These are phyloP conservation scores for Chloropicon primus DNA, from an alignment of 139 green algal genomes.

Conservation along the genomic window DNA sequence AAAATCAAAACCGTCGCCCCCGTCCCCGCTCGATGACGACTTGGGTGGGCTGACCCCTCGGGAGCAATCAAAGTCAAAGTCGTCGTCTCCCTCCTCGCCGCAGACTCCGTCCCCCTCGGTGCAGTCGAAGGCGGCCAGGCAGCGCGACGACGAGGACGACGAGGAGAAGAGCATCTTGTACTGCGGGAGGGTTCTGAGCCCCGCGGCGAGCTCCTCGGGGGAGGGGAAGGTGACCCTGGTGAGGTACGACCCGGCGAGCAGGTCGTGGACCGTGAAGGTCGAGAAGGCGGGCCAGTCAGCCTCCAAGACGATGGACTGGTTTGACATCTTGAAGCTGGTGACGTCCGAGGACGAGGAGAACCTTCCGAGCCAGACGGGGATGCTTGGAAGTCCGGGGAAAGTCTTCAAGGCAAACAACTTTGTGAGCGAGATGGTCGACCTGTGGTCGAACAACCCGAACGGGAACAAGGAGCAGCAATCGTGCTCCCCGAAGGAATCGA, in stretches of 20 bases:
- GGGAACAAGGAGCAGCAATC: background rate
- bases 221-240: background rate
- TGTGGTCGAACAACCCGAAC: background rate
- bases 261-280: background rate
- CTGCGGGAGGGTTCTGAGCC: background rate
- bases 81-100: no score
- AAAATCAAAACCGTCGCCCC: no score
- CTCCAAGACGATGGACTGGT: background rate
- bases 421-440: background rate
- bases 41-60: no score
- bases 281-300: background rate
- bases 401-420: background rate
- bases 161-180: background rate
- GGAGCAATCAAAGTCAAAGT: no score
- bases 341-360: background rate
- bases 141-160: background rate
- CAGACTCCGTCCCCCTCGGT: background rate
- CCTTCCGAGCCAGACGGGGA: background rate
- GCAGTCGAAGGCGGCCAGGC: background rate
- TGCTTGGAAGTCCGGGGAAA: background rate
- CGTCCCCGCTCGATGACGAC: no score
- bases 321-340: background rate
- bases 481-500: no score
- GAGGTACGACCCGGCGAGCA: background rate
- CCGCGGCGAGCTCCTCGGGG: background rate